phyloP scores from a whole-genome alignment of 116 monocot species.

The Posidonia oceanica region DNA sequence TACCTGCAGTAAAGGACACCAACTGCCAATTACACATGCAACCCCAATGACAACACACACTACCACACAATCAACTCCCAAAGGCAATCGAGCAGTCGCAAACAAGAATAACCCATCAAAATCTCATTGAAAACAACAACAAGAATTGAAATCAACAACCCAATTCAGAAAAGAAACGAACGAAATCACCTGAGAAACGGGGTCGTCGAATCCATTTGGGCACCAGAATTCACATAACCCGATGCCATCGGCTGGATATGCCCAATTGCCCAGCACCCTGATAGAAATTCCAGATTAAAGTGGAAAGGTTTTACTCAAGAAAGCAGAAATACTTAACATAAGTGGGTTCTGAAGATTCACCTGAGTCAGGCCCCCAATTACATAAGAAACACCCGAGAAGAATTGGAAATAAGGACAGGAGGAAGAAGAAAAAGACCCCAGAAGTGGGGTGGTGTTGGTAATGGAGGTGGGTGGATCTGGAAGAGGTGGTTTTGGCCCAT shows the following conservation, averaged over 20 bases:
- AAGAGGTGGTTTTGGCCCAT: conserved; percentile 1
- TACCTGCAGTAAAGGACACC: too few species aligned
- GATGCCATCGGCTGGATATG: neutral
- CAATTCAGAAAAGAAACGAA: neutral
- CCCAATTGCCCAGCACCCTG: neutral
- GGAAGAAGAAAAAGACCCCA: neutral
- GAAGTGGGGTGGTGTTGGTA: neutral
- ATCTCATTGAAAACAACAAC: neutral
- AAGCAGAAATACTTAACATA: neutral
- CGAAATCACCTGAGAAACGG: conserved; percentile 4
- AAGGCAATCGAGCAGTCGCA: neutral
- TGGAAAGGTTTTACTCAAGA: neutral
- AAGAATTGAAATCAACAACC: neutral
- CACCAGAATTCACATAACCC: conserved; percentile 1
- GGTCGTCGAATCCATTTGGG: neutral
- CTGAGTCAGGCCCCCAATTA: neutral
- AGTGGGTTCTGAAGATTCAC: too few species aligned
- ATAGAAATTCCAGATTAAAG: neutral
- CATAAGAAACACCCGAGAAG: neutral
- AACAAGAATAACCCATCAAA: neutral
- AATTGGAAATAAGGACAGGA: neutral
- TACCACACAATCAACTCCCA: neutral
- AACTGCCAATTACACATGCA: too few species aligned
- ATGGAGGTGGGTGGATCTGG: neutral
- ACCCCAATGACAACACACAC: neutral